These are phyloP conservation scores for Murraya koenigii DNA, from an alignment of 345 rosid genomes.

Conservation along the genomic window DNA sequence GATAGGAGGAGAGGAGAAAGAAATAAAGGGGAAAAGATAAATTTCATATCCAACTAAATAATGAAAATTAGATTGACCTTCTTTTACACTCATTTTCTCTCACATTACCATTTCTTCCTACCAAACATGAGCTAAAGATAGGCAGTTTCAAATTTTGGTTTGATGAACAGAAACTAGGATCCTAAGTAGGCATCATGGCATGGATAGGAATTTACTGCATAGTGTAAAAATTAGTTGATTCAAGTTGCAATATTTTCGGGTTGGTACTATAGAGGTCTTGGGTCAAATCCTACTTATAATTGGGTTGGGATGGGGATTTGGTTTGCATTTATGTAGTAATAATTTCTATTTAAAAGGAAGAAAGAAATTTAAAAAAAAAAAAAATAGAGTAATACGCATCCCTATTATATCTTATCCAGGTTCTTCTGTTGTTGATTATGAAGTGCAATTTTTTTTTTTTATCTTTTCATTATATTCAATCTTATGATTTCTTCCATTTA, in stretches of 20 bases:
- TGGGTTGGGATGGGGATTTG: not conserved
- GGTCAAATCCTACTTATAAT: not conserved
- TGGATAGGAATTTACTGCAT: not conserved
- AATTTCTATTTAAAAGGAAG: not conserved
- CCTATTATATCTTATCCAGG: not conserved
- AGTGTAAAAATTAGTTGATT: not conserved
- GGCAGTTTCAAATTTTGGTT: not conserved
- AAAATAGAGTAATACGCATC: not conserved
- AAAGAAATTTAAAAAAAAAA: not conserved
- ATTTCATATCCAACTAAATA: too few relatives aligned
- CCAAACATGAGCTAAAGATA: too few relatives aligned
- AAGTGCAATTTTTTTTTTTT: not conserved
- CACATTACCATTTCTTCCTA: too few relatives aligned
- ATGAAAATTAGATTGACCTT: too few relatives aligned
- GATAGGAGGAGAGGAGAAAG: too few relatives aligned
- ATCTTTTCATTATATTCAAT: not conserved
- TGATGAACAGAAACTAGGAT: not conserved
- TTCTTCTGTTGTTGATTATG: not conserved
- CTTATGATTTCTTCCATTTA: not conserved
- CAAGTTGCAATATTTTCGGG: not conserved
- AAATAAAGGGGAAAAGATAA: too few relatives aligned
- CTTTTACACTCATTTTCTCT: too few relatives aligned
- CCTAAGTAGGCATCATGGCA: not conserved
- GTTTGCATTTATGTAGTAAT: not conserved
- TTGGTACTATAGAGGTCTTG: not conserved